These are phyloP conservation scores for Vicia villosa DNA, from an alignment of 306 rosid species.

Conservation along the genomic window DNA sequence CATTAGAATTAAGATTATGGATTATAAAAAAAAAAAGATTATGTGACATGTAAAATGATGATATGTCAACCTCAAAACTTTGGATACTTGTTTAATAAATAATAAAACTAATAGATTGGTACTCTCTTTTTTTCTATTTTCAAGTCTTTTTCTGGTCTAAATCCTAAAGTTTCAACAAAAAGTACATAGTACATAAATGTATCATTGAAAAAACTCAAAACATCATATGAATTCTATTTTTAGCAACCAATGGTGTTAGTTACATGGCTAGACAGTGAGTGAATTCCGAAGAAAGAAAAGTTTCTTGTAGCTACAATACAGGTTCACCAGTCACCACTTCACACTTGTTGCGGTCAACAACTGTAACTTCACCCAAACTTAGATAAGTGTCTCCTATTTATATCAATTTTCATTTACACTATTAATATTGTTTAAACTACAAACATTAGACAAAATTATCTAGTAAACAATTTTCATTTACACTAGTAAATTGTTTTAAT, in stretches of 20 bases:
- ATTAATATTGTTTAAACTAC: not conserved
- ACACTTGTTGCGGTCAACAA: slow-evolving; percentile 19
- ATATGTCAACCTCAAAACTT: too few species aligned
- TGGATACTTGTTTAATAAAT: too few species aligned
- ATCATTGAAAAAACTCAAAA: slow-evolving; percentile 17
- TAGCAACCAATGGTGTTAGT: not conserved
- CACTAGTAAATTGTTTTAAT: not conserved
- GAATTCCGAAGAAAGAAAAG: slow-evolving; percentile 25
- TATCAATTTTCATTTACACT: not conserved
- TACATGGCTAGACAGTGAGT: not conserved
- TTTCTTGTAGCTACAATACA: slow-evolving; percentile 36
- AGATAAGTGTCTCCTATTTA: slow-evolving; percentile 22
- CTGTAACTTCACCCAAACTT: slow-evolving; percentile 29
- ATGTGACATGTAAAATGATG: too few species aligned
- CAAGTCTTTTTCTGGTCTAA: not conserved
- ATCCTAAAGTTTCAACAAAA: slow-evolving; percentile 11
- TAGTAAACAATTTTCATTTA: not conserved
- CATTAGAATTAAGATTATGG: too few species aligned
- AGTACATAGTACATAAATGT: not conserved
- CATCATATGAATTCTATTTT: not conserved
- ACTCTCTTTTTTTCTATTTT: too few species aligned
- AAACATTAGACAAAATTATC: not conserved
- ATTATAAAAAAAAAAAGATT: too few species aligned
- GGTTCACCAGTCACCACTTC: slow-evolving; percentile 13
- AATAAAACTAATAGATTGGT: too few species aligned